Conservation (phyloP, 2,329 filamentous ascomycete genomes). For the Nemania sp. region DNA sequence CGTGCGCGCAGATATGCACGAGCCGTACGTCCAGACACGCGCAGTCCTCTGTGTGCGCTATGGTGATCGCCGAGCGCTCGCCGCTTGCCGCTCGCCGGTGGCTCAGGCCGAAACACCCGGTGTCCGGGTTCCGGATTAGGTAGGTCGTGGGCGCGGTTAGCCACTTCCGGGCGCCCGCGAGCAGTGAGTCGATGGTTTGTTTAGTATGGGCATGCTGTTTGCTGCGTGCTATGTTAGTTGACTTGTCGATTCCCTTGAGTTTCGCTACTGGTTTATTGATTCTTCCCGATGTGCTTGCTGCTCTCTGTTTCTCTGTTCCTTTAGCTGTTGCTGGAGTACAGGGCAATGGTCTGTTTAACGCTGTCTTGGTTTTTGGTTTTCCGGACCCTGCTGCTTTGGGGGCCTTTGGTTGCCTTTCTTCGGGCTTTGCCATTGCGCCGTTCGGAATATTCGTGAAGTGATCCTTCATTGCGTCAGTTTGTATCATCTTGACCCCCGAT, state of each 20-base stretch:
- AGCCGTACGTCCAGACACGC: slow-evolving; percentile 26
- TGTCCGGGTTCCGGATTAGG: slow-evolving; percentile 22
- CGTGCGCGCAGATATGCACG: slow-evolving; percentile 23
- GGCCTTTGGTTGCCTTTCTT: too few relatives aligned
- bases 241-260: not conserved
- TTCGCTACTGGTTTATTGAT: not conserved
- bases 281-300: not conserved
- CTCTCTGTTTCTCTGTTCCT: not conserved
- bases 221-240: not conserved
- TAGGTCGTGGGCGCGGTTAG: slow-evolving; percentile 14
- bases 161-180: slow-evolving; percentile 21
- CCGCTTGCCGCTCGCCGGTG: not conserved
- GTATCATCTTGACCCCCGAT: too few relatives aligned
- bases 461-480: too few relatives aligned
- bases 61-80: slow-evolving; percentile 20
- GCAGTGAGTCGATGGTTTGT: not conserved
- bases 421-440: too few relatives aligned
- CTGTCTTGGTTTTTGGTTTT: too few relatives aligned
- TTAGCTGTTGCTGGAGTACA: too few relatives aligned
- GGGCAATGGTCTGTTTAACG: too few relatives aligned
- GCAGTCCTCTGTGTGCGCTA: slow-evolving; percentile 24
- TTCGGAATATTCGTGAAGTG: too few relatives aligned
- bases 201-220: not conserved
- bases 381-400: too few relatives aligned
- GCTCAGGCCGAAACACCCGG: slow-evolving; percentile 26